phyloP scores from a whole-genome alignment of 2,329 filamentous ascomycete genomes.

The Neonectria magnoliae region DNA sequence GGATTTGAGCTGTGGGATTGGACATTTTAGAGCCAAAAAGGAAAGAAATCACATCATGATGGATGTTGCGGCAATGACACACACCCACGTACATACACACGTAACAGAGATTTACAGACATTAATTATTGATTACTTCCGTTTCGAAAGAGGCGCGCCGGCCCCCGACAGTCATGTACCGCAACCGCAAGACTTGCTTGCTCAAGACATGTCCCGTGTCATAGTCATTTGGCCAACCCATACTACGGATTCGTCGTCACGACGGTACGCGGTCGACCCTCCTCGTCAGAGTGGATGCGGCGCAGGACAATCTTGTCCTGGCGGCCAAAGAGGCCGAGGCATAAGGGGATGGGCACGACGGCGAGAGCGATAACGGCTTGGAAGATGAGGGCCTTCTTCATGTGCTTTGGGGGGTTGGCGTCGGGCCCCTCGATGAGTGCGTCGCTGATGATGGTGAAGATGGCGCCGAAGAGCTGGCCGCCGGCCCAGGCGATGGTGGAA shows the following conservation, averaged over 20 bases:
- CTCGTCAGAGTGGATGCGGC: slow-evolving; percentile 59
- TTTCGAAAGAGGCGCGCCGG: background rate
- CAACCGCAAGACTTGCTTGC: background rate
- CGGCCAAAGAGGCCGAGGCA: slow-evolving; percentile 77
- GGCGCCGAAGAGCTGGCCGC: slow-evolving; percentile 86
- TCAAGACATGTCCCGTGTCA: too few species aligned
- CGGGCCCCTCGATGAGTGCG: slow-evolving; percentile 68
- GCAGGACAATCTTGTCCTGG: slow-evolving; percentile 59
- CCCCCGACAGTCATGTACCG: background rate
- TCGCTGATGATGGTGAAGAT: slow-evolving; percentile 87
- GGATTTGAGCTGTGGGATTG: background rate
- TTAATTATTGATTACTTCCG: slow-evolving; percentile 17
- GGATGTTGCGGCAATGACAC: slow-evolving; percentile 39
- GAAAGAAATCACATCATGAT: slow-evolving; percentile 18
- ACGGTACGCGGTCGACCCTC: slow-evolving; percentile 34
- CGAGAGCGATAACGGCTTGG: slow-evolving; percentile 75
- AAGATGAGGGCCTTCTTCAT: slow-evolving; percentile 84
- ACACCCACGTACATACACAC: slow-evolving; percentile 7
- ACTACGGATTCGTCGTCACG: slow-evolving; percentile 31
- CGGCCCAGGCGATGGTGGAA: slow-evolving; percentile 84
- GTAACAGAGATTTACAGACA: slow-evolving; percentile 13
- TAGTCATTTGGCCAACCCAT: background rate
- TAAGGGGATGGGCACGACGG: slow-evolving; percentile 73
- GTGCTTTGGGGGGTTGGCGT: slow-evolving; percentile 69
- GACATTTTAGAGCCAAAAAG: slow-evolving; percentile 6